phyloP scores from a whole-genome alignment of 352 stramenopile species.

The Aphanomyces stellatus region DNA sequence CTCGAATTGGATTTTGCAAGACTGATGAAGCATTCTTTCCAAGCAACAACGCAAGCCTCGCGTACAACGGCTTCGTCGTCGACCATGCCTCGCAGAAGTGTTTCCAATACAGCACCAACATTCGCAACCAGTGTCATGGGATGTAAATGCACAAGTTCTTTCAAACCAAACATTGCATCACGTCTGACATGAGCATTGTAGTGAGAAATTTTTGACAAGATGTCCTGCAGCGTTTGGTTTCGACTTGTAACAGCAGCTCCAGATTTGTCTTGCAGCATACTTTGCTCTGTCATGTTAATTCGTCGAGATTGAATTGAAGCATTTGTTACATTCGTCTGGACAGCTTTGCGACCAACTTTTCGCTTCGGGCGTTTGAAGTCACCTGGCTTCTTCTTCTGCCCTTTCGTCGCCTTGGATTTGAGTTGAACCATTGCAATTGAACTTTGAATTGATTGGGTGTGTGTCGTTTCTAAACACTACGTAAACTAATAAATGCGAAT shows the following conservation, averaged over 20 bases:
- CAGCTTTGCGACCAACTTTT: slow-evolving; percentile 67
- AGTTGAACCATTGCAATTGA: not conserved
- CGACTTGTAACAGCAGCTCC: slow-evolving; percentile 54
- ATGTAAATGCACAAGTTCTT: slow-evolving; percentile 42
- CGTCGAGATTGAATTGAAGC: slow-evolving; percentile 62
- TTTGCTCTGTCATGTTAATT: slow-evolving; percentile 79
- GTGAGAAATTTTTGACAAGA: slow-evolving; percentile 57
- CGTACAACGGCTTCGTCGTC: slow-evolving; percentile 75
- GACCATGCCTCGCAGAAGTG: slow-evolving; percentile 60
- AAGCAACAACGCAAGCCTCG: slow-evolving; percentile 52
- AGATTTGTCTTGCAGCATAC: slow-evolving; percentile 57
- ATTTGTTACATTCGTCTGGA: slow-evolving; percentile 68
- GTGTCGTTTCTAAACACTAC: not conserved
- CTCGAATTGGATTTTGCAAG: slow-evolving; percentile 26
- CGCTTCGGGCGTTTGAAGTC: slow-evolving; percentile 84
- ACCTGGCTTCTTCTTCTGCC: slow-evolving; percentile 71
- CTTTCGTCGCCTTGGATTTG: not conserved
- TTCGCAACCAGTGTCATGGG: slow-evolving; percentile 59
- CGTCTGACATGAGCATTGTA: slow-evolving; percentile 79
- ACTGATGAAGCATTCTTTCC: slow-evolving; percentile 30
- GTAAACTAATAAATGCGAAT: no score
- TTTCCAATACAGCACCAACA: slow-evolving; percentile 59
- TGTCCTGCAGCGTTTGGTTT: slow-evolving; percentile 51
- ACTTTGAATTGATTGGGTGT: no score
- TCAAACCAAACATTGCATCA: slow-evolving; percentile 51